Evolutionary conservation across 257 asterid genomes (phyloP), one percentile per base, ranked within the genome.

Genomic region (Parsonsia alboflavescens): DNA sequence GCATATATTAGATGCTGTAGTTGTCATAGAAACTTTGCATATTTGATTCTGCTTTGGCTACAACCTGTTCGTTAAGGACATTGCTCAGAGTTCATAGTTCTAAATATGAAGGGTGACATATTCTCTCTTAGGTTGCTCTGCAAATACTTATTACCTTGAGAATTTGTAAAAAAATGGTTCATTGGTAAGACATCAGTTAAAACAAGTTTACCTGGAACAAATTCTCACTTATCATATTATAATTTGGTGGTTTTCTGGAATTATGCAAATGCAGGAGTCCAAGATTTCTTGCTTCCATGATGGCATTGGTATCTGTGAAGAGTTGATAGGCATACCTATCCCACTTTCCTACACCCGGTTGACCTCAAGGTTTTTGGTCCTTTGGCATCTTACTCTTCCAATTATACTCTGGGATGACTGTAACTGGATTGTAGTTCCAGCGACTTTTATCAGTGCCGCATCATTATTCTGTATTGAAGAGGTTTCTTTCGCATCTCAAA

Each of bases 321-420:
- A 94, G 86, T 91, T 94, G 45, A 71, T 90, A 68, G 89, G 97
- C 52, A 90, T 86, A 65, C 99, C 99, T 48, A 88, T 94, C 72
- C 99, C 99, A 21, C 92, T 94, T 33, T 88, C 99, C 2, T 94
- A 94, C 85, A 94, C 99, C n/a, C 84, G 96, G 42, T 78, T 94
- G 84, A 94, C 99, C 13, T 94, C 99, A 42, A 89, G 99, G 80
- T 90, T 94, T 68, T 82, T 94, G 73, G 96, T 94, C 84, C 96
- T 94, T n/a, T 94, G 99, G 99, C 99, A 94, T 86, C 88, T 92
- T 1, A 90, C 98, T 53, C 99, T 94, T 73, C 99, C 99, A 2
- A 71, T 94, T 75, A 90, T 94, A 72, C 96, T 94, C 30, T 94
- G 99, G 99, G 98, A 94, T 57, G 99, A 92, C 42, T 94, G 99